Evolutionary conservation across 108 stramenopile genomes (phyloP).

Genomic region (Nitzschia inconspicua): DNA sequence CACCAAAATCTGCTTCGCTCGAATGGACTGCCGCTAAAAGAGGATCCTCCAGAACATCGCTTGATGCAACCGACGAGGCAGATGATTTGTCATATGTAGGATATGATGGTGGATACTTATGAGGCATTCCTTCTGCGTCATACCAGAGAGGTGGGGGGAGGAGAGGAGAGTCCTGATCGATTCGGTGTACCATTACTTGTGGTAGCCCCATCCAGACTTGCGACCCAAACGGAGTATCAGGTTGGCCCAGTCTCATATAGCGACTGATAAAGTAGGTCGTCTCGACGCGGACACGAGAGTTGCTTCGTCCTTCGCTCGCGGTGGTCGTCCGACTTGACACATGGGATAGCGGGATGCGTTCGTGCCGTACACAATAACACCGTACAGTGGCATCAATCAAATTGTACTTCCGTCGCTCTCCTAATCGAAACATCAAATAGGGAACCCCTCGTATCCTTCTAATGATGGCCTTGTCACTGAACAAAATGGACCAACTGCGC

Average conservation of each 20-base stretch:
- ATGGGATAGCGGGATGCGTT: slow-evolving; percentile 41
- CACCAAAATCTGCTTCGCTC: slow-evolving; percentile 24
- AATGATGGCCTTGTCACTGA: slow-evolving; percentile 85
- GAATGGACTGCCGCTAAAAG: no score
- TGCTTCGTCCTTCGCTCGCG: background rate
- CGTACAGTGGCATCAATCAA: slow-evolving; percentile 91
- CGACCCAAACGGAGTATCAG: slow-evolving; percentile 46
- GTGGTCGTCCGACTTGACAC: background rate
- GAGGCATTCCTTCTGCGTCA: slow-evolving; percentile 54
- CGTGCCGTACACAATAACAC: slow-evolving; percentile 86
- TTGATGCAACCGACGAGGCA: background rate
- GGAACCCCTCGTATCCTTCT: slow-evolving; percentile 68
- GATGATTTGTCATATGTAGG: background rate
- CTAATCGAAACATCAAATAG: slow-evolving; percentile 93
- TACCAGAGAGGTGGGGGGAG: slow-evolving; percentile 69
- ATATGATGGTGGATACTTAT: slow-evolving; percentile 9
- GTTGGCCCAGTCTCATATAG: slow-evolving; percentile 63
- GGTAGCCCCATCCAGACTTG: slow-evolving; percentile 92
- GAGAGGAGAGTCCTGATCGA: slow-evolving; percentile 86
- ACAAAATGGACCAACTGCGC: slow-evolving; percentile 87
- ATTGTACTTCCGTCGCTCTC: slow-evolving; percentile 89
- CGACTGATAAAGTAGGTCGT: slow-evolving; percentile 75
- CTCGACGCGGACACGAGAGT: slow-evolving; percentile 16
- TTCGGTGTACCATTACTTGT: slow-evolving; percentile 89
- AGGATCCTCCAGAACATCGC: background rate